Evolutionary conservation across 257 asterid species (phyloP).

Genomic region (Leonotis leonurus): DNA sequence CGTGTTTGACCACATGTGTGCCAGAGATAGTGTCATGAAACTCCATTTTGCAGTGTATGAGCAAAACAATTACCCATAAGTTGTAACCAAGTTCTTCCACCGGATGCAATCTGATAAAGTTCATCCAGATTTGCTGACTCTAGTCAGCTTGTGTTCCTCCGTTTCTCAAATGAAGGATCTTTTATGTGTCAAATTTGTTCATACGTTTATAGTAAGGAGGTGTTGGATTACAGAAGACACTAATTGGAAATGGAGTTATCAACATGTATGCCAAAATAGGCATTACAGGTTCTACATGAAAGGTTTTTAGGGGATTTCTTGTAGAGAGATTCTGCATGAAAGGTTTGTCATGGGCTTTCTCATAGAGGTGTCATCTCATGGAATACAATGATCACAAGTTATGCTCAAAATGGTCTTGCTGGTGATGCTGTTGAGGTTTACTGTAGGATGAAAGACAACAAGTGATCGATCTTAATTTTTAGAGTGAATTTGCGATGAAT

Average conservation of each 20-base stretch:
- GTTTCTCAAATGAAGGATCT: slow-evolving; percentile 53
- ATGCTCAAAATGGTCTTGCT: slow-evolving; percentile 81
- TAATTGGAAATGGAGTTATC: slow-evolving; percentile 63
- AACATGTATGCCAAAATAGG: slow-evolving; percentile 92
- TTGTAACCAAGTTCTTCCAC: slow-evolving; percentile 38
- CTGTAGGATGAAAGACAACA: slow-evolving; percentile 37
- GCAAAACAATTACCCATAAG: slow-evolving; percentile 51
- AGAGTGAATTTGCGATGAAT: too few species aligned
- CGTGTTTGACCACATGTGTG: slow-evolving; percentile 45
- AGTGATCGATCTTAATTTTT: too few species aligned
- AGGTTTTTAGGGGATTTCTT: slow-evolving; percentile 54
- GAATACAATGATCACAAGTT: slow-evolving; percentile 75
- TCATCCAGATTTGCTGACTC: slow-evolving; percentile 58
- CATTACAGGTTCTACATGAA: slow-evolving; percentile 39
- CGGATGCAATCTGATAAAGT: slow-evolving; percentile 42
- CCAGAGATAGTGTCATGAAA: slow-evolving; percentile 73
- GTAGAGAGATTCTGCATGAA: slow-evolving; percentile 46
- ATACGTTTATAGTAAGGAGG: slow-evolving; percentile 54
- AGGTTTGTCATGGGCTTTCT: slow-evolving; percentile 47
- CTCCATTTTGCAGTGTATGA: slow-evolving; percentile 76
- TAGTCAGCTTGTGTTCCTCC: slow-evolving; percentile 65
- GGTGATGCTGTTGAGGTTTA: slow-evolving; percentile 51
- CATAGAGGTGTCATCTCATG: slow-evolving; percentile 66
- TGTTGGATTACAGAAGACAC: slow-evolving; percentile 43
- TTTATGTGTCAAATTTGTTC: slow-evolving; percentile 44